phyloP scores from a whole-genome alignment of 2,329 filamentous ascomycete species.

The Cylindrodendrum hubeiense region DNA sequence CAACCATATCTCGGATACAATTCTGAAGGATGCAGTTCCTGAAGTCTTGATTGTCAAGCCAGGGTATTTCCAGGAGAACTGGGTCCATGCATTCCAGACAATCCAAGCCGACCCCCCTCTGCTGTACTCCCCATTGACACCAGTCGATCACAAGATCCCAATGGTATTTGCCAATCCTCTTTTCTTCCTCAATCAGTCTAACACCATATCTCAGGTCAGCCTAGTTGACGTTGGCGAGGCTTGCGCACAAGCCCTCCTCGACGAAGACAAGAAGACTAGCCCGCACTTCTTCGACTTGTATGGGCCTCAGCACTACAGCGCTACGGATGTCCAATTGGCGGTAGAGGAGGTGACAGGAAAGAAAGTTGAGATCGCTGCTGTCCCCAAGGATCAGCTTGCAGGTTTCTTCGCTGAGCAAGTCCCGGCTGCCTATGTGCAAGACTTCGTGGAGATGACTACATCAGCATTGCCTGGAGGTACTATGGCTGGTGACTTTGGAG shows the following conservation, averaged over 20 bases:
- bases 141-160: conserved; percentile 47
- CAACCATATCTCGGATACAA: conserved; percentile 38
- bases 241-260: conserved; percentile 42
- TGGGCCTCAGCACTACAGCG: conserved; percentile 45
- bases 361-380: conserved; percentile 34
- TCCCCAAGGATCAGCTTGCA: conserved; percentile 40
- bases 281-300: conserved; percentile 42
- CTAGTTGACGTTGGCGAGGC: conserved; percentile 45
- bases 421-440: conserved; percentile 36
- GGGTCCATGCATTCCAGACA: conserved; percentile 34
- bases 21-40: conserved; percentile 35
- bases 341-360: conserved; percentile 46
- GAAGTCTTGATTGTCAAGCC: conserved; percentile 38
- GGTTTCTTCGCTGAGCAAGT: conserved; percentile 41
- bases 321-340: conserved; percentile 44
- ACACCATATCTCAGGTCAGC: conserved; percentile 40
- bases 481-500: conserved; percentile 37
- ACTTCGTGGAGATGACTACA: conserved; percentile 46
- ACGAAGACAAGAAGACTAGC: conserved; percentile 11
- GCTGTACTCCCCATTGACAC: conserved; percentile 45
- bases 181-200: not conserved
- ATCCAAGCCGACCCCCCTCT: conserved; percentile 36
- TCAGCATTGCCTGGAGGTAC: conserved; percentile 42
- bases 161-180: conserved; percentile 41
- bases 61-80: conserved; percentile 41